Evolutionary conservation across 2,329 filamentous ascomycete species (phyloP), one percentile per base, ranked within the genome.

Genomic region (Fusarium nisikadoi): DNA sequence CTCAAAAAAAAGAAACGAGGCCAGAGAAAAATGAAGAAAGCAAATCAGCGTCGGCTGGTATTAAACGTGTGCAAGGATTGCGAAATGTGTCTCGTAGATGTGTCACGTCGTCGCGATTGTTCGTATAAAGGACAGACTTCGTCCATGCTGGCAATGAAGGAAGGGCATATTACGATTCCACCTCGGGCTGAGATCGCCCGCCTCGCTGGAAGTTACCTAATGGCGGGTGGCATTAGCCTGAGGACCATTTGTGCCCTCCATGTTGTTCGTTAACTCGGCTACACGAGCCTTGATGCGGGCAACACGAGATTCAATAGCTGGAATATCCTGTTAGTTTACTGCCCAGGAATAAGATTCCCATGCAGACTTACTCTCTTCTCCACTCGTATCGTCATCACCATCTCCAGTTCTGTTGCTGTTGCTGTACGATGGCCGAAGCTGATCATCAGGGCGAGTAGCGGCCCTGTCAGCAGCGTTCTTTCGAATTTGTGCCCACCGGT

Each of bases 211-310:
- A 25, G 25, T 41, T 61, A 31, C 54, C 72, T 70, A 76, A 45
- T 70, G 75, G 45, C 72, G 75, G 23, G 71, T 36, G 36, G 65
- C 52, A 42, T 68, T 49, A 38, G 73, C 55, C 27, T 79, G 75
- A 31, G 87, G 84, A 11, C 78, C 80, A 43, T 76, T 78, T 38
- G 81, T 81, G 46, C 83, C 85, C 78, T 95, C 93, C 88, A 93
- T 93, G 81, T 93, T 93, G 76, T 92, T 92, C 4, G 96, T 99
- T 76, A 99, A 84, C 81, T 98, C 94, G 57, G 96, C 96, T 65
- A 99, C 96, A 70, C 96, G 92, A 67, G 96, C 96, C 84, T 98
- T 98, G 88, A 99, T 99, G 71, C 96, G 93, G 53, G 96, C 96
- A 66, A 98, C 96, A 74, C 96, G 93, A 53, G 94, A 95, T 82